These are phyloP conservation scores for Neurospora sp. DNA, from an alignment of 495 filamentous ascomycete genomes.

Conservation along the genomic window DNA sequence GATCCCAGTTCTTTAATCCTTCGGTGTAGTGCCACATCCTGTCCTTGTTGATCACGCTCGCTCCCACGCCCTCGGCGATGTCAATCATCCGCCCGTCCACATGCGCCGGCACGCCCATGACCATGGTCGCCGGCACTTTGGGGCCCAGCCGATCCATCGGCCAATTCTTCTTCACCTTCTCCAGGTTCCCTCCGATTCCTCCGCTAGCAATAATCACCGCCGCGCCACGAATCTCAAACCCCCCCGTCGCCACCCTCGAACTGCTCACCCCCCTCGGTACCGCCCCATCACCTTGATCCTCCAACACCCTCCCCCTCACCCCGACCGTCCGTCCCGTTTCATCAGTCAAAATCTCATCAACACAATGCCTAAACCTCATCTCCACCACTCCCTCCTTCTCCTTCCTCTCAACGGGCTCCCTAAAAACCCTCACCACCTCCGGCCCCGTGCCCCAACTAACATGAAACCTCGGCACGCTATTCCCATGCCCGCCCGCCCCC, in stretches of 20 bases:
- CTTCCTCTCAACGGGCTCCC: slow-evolving; percentile 34
- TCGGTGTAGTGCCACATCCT: slow-evolving; percentile 49
- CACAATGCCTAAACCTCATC: slow-evolving; percentile 38
- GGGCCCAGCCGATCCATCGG: slow-evolving; percentile 37
- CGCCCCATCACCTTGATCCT: slow-evolving; percentile 30
- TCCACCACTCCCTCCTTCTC: slow-evolving; percentile 36
- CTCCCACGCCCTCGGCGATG: slow-evolving; percentile 35
- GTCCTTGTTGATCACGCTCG: slow-evolving; percentile 39
- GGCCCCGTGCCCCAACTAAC: slow-evolving; percentile 42
- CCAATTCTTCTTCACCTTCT: slow-evolving; percentile 40
- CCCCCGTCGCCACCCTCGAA: slow-evolving; percentile 24
- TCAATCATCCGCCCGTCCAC: slow-evolving; percentile 44
- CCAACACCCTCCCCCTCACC: slow-evolving; percentile 35
- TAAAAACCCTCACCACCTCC: slow-evolving; percentile 41
- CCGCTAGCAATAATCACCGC: slow-evolving; percentile 37
- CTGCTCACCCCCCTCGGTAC: slow-evolving; percentile 33
- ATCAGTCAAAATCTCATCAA: slow-evolving; percentile 39
- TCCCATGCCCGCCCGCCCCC: slow-evolving; percentile 38
- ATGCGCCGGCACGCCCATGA: slow-evolving; percentile 41
- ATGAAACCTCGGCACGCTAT: slow-evolving; percentile 43
- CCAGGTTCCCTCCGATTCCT: slow-evolving; percentile 41
- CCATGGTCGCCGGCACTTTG: slow-evolving; percentile 35
- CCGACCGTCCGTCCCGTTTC: slow-evolving; percentile 35
- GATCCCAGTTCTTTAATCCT: slow-evolving; percentile 41
- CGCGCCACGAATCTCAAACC: slow-evolving; percentile 35